phyloP scores from a whole-genome alignment of 2,329 filamentous ascomycete species.

The Ascosphaera acerosa region DNA sequence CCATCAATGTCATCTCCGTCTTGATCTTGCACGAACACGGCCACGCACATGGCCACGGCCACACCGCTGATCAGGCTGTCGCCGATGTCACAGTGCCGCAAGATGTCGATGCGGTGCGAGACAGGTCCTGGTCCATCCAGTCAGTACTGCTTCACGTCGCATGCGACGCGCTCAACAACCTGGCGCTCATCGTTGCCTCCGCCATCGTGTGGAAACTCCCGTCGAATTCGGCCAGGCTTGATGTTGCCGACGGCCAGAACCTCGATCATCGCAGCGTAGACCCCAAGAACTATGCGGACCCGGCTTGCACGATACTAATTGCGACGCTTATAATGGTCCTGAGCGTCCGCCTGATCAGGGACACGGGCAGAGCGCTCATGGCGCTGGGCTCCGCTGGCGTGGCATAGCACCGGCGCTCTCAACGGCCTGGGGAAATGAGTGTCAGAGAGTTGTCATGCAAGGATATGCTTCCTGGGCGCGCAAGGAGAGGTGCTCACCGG shows the following conservation, averaged over 20 bases:
- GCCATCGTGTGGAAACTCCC: slow-evolving; percentile 40
- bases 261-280: not conserved
- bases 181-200: slow-evolving; percentile 46
- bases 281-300: slow-evolving; percentile 6
- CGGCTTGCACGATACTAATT: slow-evolving; percentile 6
- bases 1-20: slow-evolving; percentile 40
- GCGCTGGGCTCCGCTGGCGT: too few species aligned
- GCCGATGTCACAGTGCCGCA: not conserved
- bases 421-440: too few species aligned
- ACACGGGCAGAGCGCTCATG: slow-evolving; percentile 4
- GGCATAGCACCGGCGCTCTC: too few species aligned
- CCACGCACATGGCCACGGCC: slow-evolving; percentile 10
- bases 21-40: slow-evolving; percentile 35
- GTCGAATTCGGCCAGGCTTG: not conserved
- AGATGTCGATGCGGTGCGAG: not conserved
- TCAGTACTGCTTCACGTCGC: slow-evolving; percentile 41
- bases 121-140: slow-evolving; percentile 4
- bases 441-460: too few species aligned
- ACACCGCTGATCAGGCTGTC: slow-evolving; percentile 4
- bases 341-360: slow-evolving; percentile 3
- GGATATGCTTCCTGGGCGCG: too few species aligned
- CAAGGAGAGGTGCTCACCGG: too few species aligned
- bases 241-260: too few species aligned
- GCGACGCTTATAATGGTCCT: slow-evolving; percentile 5
- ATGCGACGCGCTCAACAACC: slow-evolving; percentile 49